Evolutionary conservation across 345 rosid genomes (phyloP), one percentile per base, ranked within the genome.

Genomic region (Mallotus nudiflorus): DNA sequence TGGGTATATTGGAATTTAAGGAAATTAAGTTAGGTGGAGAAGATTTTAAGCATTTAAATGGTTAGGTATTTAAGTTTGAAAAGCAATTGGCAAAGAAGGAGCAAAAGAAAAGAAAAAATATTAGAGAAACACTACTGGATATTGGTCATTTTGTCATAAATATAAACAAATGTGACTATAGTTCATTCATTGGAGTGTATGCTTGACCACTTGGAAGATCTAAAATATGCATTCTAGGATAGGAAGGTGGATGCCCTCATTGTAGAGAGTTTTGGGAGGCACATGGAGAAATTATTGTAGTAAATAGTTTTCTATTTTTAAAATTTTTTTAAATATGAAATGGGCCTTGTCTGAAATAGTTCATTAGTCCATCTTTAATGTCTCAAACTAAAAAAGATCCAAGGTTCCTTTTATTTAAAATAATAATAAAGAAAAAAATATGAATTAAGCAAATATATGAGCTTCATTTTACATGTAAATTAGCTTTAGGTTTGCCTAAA

Each of bases 231-330:
- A 71, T 88, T 92, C 73, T 96, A 95, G 82, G 99, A 95, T 69
- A 82, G 97, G 79, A 92, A 90, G 76, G 97, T 90, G 73, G 99
- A 92, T 77, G 99, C 93, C 25, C 93, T 95, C 42, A 84, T 92
- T 66, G 93, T 95, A 39, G 99, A 95, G 86, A 95, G 97, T 9
- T 92, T 95, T 82, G 99, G 99, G 76, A 83, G 97, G 78, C 88
- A 97, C 33, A 88, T 90, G 66, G 98, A 95, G 87, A 95, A 95
- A 80, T 87, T 95, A 69, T 67, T 92, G 60, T 96, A 90, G 98
- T 90, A 80, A 92, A 85, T 75, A 42, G 15, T 66, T 72, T 67
- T 20, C 13, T 42, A 25, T 8, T 53, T 12, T 53, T 20, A 22
- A 12, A 27, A 27, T 14, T n/a, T 52, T 37, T 62, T 25, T 59